Percentiles rank a stretch among this genome's conserved stretches.
Evolutionary conservation across 257 asterid species (phyloP).

Genomic region (Jacaranda mimosifolia): DNA sequence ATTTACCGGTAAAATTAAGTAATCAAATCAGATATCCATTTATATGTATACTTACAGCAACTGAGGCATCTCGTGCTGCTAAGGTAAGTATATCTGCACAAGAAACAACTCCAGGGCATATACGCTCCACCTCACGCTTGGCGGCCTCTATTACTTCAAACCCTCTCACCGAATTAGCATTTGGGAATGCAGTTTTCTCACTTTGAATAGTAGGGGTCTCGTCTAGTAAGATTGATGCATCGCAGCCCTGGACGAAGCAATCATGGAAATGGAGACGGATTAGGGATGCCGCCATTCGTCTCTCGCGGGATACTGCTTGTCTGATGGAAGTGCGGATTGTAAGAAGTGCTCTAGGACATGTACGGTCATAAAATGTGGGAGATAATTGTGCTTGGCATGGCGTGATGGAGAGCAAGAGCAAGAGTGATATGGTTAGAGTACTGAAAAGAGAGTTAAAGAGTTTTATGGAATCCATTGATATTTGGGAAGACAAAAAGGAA

Average conservation of each 20-base stretch:
- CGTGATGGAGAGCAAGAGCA: conserved; percentile 15
- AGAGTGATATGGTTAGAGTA: background rate
- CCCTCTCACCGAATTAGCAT: conserved; percentile 46
- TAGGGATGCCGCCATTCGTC: conserved; percentile 60
- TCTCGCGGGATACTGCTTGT: conserved; percentile 39
- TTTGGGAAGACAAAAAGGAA: background rate
- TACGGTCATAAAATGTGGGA: conserved; percentile 38
- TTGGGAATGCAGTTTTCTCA: conserved; percentile 51
- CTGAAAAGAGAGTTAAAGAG: background rate
- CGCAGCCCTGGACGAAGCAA: conserved; percentile 61
- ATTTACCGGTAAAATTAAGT: too few species aligned
- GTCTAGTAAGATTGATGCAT: conserved; percentile 56
- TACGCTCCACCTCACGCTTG: conserved; percentile 49
- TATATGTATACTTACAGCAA: conserved; percentile 36
- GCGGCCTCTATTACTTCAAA: conserved; percentile 52
- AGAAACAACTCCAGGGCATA: conserved; percentile 59
- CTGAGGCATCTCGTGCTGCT: conserved; percentile 58
- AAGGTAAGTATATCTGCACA: conserved; percentile 60
- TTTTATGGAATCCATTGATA: background rate
- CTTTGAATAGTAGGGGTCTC: conserved; percentile 42
- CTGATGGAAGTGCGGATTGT: conserved; percentile 47
- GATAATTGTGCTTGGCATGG: conserved; percentile 52
- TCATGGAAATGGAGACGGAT: conserved; percentile 65
- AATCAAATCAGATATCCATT: background rate
- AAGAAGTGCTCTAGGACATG: conserved; percentile 46